Evolutionary conservation across 1,284 basidiomycete genomes (phyloP).

Genomic region (Mycosarcoma maydis): DNA sequence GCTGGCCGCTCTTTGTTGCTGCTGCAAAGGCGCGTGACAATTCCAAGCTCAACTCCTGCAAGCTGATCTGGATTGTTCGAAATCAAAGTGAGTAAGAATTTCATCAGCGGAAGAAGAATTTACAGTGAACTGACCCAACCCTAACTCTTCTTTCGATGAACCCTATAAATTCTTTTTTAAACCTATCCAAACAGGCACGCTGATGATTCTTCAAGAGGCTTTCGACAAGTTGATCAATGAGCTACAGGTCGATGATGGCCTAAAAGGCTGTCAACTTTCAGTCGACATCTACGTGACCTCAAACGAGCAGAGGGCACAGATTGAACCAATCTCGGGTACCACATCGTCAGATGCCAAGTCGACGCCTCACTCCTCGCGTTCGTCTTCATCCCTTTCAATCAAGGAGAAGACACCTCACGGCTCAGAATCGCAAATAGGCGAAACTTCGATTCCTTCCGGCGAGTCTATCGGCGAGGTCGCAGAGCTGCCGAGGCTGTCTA

Average conservation of each 20-base stretch:
- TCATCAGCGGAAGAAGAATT: background rate
- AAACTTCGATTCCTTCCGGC: conserved; percentile 2
- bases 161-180: no score
- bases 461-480: background rate
- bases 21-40: conserved; percentile 4
- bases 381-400: conserved; percentile 4
- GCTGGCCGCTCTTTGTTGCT: conserved; percentile 37
- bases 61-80: conserved; percentile 46
- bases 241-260: conserved; percentile 1
- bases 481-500: conserved; percentile 1
- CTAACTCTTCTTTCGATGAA: no score
- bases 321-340: background rate
- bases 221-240: conserved; percentile 8
- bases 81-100: conserved; percentile 31
- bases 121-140: background rate
- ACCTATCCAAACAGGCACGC: conserved; percentile 4
- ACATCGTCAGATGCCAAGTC: background rate
- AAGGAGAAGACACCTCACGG: background rate
- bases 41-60: conserved; percentile 18
- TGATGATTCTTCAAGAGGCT: conserved; percentile 11
- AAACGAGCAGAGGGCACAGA: background rate
- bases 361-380: background rate
- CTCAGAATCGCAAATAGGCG: background rate
- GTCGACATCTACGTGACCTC: conserved; percentile 38
- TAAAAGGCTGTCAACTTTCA: conserved; percentile 5